Evolutionary conservation across 108 stramenopile species (phyloP), one percentile per base, ranked within the genome.

Genomic region (Poteriospumella lacustris): DNA sequence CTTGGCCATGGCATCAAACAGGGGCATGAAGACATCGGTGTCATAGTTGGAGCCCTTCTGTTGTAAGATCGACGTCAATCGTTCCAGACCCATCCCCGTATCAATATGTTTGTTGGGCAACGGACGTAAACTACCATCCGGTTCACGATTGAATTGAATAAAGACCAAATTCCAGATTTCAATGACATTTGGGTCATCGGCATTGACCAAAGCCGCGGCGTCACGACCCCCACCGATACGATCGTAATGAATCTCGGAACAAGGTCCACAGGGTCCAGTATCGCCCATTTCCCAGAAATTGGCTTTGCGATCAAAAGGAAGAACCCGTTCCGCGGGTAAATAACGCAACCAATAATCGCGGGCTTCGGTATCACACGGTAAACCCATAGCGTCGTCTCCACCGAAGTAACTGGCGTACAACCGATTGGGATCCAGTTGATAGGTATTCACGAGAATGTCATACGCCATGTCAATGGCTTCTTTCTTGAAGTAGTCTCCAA

Each of bases 271-370:
- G 28, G 85, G 85, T 1, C 85, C 85, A 31, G 78, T 69, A 36
- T 84, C 83, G 2, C 85, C 85, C 85, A 85, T 85, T 83, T 85
- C 85, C 85, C 85, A 85, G 79, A 85, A 85, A 47, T 85, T 85
- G 36, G 80, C 85, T 52, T 84, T 84, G 5, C 73, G 44, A 75
- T 69, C 85, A 33, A 82, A 82, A 0, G 85, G 85, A 31, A 84
- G 81, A 0, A 85, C 85, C 33, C 85, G 44, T 34, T 86, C 84
- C 42, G 68, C 28, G 3, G 85, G 85, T n/a, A 87, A 44, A n/a
- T 64, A 36, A 44, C 47, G 81, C 67, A 80, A 68, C 87, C 87
- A 87, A 0, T 86, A 58, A 43, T 86, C 85, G 9, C 84, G 36
- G 28, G 85, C 82, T 58, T 86, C 84, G n/a, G 72, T 40, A 76